Evolutionary conservation across 345 rosid species (phyloP), one percentile per base, ranked within the genome.

Genomic region (Turritis glabra): DNA sequence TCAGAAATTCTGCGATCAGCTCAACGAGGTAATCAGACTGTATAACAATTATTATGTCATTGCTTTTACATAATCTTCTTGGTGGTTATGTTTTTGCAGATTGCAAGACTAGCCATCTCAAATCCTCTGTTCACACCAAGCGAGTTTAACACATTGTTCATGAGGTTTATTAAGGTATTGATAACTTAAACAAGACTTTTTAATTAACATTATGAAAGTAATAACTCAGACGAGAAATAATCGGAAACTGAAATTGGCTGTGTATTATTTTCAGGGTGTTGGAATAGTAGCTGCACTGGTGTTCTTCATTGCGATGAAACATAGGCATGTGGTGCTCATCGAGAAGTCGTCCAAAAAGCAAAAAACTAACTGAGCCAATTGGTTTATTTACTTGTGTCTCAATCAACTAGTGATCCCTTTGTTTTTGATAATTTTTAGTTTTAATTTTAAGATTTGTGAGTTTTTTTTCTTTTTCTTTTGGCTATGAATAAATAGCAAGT

Each of bases 111-210:
- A 29, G 79, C 55, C 19, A 59, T 29, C 19, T 75, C 73, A 3
- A 75, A 75, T 67, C 73, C 79, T 15, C 13, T 50, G 15, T 75
- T 75, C 46, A 67, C 47, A 29, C 74, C 52, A 10, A 67, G 69
- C 52, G 51, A 59, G n/a, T 21, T 59, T 30, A 75, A 75, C 63
- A 58, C 79, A 51, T 47, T 30, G 13, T 59, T 67, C 69, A 26
- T 59, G 21, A 53, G 15, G 55, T 67, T 75, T 67, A 51, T 60
- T 11, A 75, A 68, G 79, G 74, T 75, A 67, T 13, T 66, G 14
- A 35, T 5, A 44, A 29, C 17, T 41, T 2, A 21, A 33, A 33
- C 30, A 15, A 27, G 23, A 73, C 29, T 29, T 14, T 9, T 40
- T 63, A 64, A 11, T 15, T 27, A 46, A 52, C 26, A 25, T 40